Percentiles rank a stretch among this genome's conserved stretches.
These are phyloP conservation scores for Fagopyrum homotropicum DNA, from an alignment of 148 eudicot genomes.

Conservation along the genomic window DNA sequence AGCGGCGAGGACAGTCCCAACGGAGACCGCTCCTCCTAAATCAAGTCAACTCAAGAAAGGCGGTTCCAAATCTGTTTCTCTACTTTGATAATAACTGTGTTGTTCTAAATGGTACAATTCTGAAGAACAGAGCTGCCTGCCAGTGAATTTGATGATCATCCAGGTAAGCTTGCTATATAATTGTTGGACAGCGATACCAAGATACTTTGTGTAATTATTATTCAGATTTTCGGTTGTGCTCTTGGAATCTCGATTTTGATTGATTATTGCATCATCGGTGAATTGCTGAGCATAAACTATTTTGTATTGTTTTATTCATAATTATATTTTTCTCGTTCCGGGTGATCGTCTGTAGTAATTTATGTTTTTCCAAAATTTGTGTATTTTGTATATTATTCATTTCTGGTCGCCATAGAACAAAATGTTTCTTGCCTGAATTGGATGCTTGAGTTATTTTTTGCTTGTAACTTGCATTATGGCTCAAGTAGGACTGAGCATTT, in stretches of 20 bases:
- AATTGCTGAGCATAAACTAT: conserved; percentile 10
- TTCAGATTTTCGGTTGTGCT: conserved; percentile 8
- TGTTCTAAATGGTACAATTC: neutral
- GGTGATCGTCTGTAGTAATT: conserved; percentile 3
- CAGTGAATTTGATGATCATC: neutral
- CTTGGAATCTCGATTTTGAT: conserved; percentile 5
- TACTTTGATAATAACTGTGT: neutral
- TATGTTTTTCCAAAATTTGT: conserved; percentile 3
- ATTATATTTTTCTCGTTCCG: neutral
- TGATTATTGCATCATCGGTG: neutral
- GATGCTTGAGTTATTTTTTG: conserved; percentile 1
- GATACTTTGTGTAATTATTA: conserved; percentile 1
- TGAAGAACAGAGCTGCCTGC: neutral
- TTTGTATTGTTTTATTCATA: neutral
- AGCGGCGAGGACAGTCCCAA: conserved; percentile 41
- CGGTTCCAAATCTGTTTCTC: conserved; percentile 18
- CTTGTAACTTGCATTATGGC: neutral
- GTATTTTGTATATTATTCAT: conserved; percentile 3
- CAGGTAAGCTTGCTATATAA: neutral
- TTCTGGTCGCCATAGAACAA: conserved; percentile 1
- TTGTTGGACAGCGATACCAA: neutral
- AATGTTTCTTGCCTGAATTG: neutral
- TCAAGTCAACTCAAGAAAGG: conserved; percentile 27
- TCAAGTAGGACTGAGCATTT: too few relatives aligned
- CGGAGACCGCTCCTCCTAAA: conserved; percentile 32